Conservation (phyloP, 768 basidiomycete genomes). For the Austroboletus festivus region DNA sequence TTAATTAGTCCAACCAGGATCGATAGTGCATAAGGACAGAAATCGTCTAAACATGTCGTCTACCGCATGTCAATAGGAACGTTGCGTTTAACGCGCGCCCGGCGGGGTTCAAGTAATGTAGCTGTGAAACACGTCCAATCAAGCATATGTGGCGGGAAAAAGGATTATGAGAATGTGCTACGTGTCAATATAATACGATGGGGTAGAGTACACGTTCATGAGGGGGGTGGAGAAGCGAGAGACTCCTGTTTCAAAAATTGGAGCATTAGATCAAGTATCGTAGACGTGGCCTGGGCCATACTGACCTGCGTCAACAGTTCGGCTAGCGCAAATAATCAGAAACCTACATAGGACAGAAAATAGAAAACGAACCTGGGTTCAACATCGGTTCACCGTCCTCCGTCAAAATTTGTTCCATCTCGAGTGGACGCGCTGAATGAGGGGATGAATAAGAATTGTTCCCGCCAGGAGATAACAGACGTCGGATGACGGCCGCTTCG, state of each 20-base stretch:
- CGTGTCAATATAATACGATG: conserved; percentile 16
- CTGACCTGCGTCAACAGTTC: conserved; percentile 63
- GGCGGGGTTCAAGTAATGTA: conserved; percentile 24
- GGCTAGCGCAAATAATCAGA: conserved; percentile 29
- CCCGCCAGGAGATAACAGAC: conserved; percentile 19
- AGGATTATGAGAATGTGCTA: conserved; percentile 18
- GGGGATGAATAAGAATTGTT: conserved; percentile 28
- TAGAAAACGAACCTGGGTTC: conserved; percentile 52
- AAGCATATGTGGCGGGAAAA: conserved; percentile 8
- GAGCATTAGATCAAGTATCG: conserved; percentile 29
- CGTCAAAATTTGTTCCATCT: conserved; percentile 55
- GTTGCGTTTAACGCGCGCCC: conserved; percentile 13
- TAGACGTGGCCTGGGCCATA: conserved; percentile 12
- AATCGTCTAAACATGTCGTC: conserved; percentile 10
- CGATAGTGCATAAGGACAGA: background rate
- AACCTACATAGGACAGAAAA: background rate
- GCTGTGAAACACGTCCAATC: conserved; percentile 11
- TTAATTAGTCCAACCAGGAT: conserved; percentile 13
- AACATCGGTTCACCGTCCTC: conserved; percentile 68
- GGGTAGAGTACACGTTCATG: conserved; percentile 35
- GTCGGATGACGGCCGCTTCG: conserved; percentile 15
- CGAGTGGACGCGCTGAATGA: conserved; percentile 32
- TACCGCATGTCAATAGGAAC: conserved; percentile 10
- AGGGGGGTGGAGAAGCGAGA: conserved; percentile 64
- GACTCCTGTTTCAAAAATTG: conserved; percentile 46